Conservation (phyloP, 2,329 filamentous ascomycete genomes). For the Arthrocladium fulminans region DNA sequence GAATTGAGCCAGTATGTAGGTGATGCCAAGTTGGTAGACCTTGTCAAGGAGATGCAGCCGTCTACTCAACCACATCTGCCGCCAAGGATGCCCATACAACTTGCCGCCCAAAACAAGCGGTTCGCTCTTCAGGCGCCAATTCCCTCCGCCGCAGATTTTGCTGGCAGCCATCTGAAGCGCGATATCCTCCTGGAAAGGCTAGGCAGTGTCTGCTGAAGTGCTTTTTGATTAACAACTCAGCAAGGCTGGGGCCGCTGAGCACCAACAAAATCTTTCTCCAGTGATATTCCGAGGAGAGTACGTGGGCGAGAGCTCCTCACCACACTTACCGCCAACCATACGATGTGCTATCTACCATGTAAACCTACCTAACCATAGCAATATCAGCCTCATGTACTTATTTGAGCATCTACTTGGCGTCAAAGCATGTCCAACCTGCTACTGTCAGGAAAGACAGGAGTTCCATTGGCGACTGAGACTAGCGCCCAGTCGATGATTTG, state of each 20-base stretch:
- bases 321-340: too few relatives aligned
- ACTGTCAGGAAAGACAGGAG: background rate
- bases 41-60: background rate
- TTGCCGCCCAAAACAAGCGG: slow-evolving; percentile 3
- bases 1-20: background rate
- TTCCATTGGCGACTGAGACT: background rate
- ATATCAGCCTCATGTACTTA: background rate
- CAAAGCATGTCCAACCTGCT: background rate
- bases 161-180: background rate
- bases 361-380: background rate
- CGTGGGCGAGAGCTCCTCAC: too few relatives aligned
- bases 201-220: slow-evolving; percentile 1
- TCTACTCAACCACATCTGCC: background rate
- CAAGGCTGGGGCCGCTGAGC: too few relatives aligned
- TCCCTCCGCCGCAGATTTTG: slow-evolving; percentile 1
- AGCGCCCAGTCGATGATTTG: too few relatives aligned
- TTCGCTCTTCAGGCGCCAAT: slow-evolving; percentile 1
- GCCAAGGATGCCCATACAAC: slow-evolving; percentile 8
- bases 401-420: background rate
- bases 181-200: background rate
- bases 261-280: too few relatives aligned
- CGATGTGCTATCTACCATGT: background rate
- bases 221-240: too few relatives aligned
- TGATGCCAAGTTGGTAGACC: background rate
- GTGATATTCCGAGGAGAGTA: too few relatives aligned